A percentile compares a stretch with the other conserved stretches of the same genome.
phyloP scores from a whole-genome alignment of 2,329 filamentous ascomycete species.

The Fusarium veterinarium region DNA sequence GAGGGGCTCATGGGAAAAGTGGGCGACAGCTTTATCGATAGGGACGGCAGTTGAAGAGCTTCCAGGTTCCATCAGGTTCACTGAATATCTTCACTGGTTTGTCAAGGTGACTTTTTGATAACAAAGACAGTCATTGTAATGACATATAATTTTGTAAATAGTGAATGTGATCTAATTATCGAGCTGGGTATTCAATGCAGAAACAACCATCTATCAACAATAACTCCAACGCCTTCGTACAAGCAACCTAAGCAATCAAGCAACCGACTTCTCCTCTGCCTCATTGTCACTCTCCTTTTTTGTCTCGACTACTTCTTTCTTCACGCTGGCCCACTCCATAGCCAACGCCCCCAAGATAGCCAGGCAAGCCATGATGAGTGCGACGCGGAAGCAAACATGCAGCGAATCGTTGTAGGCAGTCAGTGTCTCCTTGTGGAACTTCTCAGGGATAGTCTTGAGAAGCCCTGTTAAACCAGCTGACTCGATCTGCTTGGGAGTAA shows the following conservation, averaged over 20 bases:
- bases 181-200: neutral
- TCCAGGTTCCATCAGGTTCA: neutral
- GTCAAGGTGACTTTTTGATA: neutral
- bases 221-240: neutral
- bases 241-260: neutral
- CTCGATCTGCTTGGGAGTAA: constrained; percentile 22
- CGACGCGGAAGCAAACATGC: constrained; percentile 65
- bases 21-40: constrained; percentile 32
- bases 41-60: neutral
- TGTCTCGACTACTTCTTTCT: neutral
- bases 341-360: constrained; percentile 58
- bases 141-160: neutral
- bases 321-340: constrained; percentile 2
- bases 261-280: neutral
- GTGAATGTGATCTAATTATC: neutral
- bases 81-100: neutral
- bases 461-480: constrained; percentile 11
- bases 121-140: neutral
- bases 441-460: neutral
- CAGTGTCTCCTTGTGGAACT: constrained; percentile 20
- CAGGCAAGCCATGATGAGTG: constrained; percentile 60
- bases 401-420: constrained; percentile 67
- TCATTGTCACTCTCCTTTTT: neutral
- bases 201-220: neutral
- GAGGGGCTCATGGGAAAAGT: constrained; percentile 35